Evolutionary conservation across 1,139 yeast genomes (phyloP), one percentile per base, ranked within the genome.

Genomic region (Lodderomyces theae): DNA sequence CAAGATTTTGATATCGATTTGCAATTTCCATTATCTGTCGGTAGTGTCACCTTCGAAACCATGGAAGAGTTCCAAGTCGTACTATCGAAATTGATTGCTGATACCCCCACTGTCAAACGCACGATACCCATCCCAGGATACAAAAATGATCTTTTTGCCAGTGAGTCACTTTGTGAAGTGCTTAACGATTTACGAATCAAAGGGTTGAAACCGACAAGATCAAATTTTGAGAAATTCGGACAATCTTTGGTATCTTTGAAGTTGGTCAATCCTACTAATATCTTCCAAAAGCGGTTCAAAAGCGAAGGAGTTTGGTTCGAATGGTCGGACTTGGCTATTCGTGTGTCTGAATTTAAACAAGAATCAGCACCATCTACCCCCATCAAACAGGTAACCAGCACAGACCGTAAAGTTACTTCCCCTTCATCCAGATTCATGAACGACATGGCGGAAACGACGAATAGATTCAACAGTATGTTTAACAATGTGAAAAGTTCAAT

Each of bases 251-350:
- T 71, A 24, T 74, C 72, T 44, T 51, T 57, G 42, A 68, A 64
- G 38, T 51, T 70, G 13, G 51, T 71, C 15, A 51, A 56, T 1
- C 64, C 66, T 1, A 61, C 70, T 1, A 65, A 68, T 13, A 54
- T 69, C 40, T 57, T 71, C 34, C 56, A 66, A 31, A 61, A 53
- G 42, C 69, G 63, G 48, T 72, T 72, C 50, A 66, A 56, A 41
- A 66, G 73, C 47, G 75, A 69, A 45, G 68, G 67, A 2, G 61
- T 69, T 66, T 71, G 76, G 76, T 69, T 69, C 43, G 77, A 72
- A 48, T 72, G 77, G 77, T 56, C 74, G 2, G 73, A 67, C 12
- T 48, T 61, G 34, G 68, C 73, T 6, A 30, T 51, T 3, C 54
- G 43, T 28, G 51, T 57, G 4, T 52, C 63, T 6, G 50, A 50